Base-by-base conservation (phyloP, 1,284 basidiomycete species). In the Cryptococcus amylolentus region DNA sequence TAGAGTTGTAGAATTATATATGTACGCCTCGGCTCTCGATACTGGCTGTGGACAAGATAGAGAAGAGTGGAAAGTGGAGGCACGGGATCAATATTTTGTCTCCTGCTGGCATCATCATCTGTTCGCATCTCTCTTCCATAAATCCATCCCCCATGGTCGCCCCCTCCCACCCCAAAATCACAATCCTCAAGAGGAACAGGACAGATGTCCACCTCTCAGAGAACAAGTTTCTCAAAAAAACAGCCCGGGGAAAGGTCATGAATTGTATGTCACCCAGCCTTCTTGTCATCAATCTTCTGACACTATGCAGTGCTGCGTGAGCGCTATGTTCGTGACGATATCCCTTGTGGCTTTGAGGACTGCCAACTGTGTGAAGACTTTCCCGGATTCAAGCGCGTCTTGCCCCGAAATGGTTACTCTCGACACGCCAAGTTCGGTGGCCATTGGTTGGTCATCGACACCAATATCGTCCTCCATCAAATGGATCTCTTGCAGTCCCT, bases 381-480 rank as follows among this genome's bases (percentile, higher is more conserved):
- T 46, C 77, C 80, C 28, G 74, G 77, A 10, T 72, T 65, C 60
- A 63, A 67, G 50, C 65, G 73, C 57, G 80, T 70, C 47, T 81
- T 86, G 23, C 86, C 84, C 43, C 67, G 66, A 23, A 65, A 73
- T 3, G 86, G 86, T 7, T 83, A 83, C 51, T 67, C 74, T 6
- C 74, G 78, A 85, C 76, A 80, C 78, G 46, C 68, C 70, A 69
- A 69, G 52, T 72, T 66, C 58, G 60, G 57, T 23, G 76, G 88
- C 0, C 91, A 97, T 71, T 94, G 88, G 73, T 75, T 98, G 31
- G 79, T 99, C 5, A 88, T 95, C 14, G 96, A 99, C 76, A 98
- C 96, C 26, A 99, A 99, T 76, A 85, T 97, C 7, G 91, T 98
- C 65, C 81, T 99, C 12, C 86, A 91, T 42, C 93, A 97, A 88